Evolutionary conservation across 257 asterid genomes (phyloP).

Genomic region (Echites panduratus): DNA sequence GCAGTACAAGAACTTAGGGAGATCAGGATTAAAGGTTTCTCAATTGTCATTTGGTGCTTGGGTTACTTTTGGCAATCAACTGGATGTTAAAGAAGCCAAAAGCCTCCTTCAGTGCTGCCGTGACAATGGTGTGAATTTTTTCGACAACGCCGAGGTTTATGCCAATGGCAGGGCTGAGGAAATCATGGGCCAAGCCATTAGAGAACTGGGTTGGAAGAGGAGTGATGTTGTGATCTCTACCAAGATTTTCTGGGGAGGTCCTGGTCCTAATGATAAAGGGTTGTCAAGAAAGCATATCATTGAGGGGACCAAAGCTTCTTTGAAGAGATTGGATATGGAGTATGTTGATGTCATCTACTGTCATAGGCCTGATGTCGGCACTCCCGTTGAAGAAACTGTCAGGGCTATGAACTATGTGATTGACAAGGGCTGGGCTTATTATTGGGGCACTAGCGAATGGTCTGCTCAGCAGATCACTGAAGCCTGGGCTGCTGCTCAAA

Average conservation of each 20-base stretch:
- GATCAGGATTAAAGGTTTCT: conserved; percentile 92
- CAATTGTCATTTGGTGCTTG: conserved; percentile 93
- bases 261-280: conserved; percentile 96
- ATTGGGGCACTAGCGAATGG: conserved; percentile 99
- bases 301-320: conserved; percentile 71
- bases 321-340: conserved; percentile 87
- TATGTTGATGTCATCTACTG: conserved; percentile 78
- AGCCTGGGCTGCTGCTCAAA: conserved; percentile 87
- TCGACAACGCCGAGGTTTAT: conserved; percentile 97
- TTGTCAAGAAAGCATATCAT: conserved; percentile 79
- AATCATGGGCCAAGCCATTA: conserved; percentile 97
- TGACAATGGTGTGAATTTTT: conserved; percentile 87
- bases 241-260: conserved; percentile 98
- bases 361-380: conserved; percentile 72
- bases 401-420: conserved; percentile 95
- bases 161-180: conserved; percentile 97
- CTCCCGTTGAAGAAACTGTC: conserved; percentile 95
- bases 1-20: conserved; percentile 89
- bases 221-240: conserved; percentile 84
- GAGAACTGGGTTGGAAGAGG: conserved; percentile 94
- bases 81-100: conserved; percentile 93
- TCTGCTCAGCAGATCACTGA: conserved; percentile 97
- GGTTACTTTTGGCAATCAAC: conserved; percentile 97
- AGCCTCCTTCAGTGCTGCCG: conserved; percentile 89
- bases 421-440: conserved; percentile 95